Evolutionary conservation across 176 grass and related monocot genomes (phyloP).

Genomic region (Oryza coarctata): DNA sequence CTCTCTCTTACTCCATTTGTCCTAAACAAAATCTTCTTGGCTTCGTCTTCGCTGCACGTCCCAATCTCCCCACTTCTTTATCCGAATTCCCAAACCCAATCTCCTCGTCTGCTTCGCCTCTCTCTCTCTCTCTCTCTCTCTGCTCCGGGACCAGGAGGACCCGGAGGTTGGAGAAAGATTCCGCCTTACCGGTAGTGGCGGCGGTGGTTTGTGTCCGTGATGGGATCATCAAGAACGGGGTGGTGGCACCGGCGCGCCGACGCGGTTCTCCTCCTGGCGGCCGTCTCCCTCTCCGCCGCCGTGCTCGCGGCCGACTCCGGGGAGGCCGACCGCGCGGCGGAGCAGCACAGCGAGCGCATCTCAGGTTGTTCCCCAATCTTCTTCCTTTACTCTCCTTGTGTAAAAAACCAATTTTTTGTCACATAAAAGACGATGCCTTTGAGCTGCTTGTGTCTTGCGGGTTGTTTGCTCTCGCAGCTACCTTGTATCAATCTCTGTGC

Average conservation of each 20-base stretch:
- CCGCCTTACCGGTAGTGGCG: neutral
- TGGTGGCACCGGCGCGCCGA: conserved; percentile 49
- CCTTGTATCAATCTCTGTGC: neutral
- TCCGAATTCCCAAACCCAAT: conserved; percentile 32
- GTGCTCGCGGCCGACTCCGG: conserved; percentile 8
- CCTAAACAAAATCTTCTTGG: conserved; percentile 35
- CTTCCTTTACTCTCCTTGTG: no score
- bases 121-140: no score
- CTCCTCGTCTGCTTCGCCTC: conserved; percentile 10
- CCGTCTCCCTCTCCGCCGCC: conserved; percentile 19
- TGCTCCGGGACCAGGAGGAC: neutral
- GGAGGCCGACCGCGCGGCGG: conserved; percentile 29
- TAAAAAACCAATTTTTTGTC: no score
- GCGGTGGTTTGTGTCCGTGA: neutral
- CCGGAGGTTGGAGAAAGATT: conserved; percentile 4
- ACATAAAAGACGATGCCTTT: conserved; percentile 1
- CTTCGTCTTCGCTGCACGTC: conserved; percentile 20
- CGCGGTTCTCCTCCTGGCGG: conserved; percentile 28
- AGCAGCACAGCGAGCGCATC: conserved; percentile 57
- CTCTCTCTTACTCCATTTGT: conserved; percentile 9
- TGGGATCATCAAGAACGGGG: conserved; percentile 40
- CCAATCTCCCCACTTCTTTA: neutral
- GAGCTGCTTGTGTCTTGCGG: neutral
- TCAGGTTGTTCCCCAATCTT: conserved; percentile 35
- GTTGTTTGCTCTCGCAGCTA: neutral